Base-by-base conservation (phyloP, 129 eudicot genomes). In the Flaveria robusta region DNA sequence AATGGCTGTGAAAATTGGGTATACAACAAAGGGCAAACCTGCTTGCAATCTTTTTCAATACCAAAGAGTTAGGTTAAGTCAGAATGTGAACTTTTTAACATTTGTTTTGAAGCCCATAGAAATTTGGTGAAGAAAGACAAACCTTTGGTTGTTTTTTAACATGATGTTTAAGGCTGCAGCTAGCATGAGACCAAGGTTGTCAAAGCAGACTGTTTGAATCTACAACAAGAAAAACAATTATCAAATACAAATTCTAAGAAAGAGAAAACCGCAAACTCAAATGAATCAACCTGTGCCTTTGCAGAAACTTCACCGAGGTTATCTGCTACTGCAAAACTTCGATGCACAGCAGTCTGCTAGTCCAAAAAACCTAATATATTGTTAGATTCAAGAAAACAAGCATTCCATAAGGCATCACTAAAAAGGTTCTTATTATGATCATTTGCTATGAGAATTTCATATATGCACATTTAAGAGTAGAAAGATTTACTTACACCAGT, bases 281-380 rank as follows among this genome's bases (percentile, higher is more conserved):
- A 58, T 18, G 45, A 60, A 70, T 80, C 51, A 71, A 92, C 98
- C 96, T 93, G 98, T 74, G 91, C 86, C 74, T 93, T 93, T 50
- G 98, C 98, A 82, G 98, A 93, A 88, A 93, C 90, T 87, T 93
- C 98, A 79, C 98, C 98, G 49, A 93, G 82, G 80, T 93, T 93
- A 82, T 93, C 98, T 46, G 96, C 88, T 76, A 90, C 74, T 37
- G 98, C 98, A 84, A 93, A 93, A 81, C 98, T 90, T 80, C 96
- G 82, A 80, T 93, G 98, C 31, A 93, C 97, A 68, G 98, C 96
- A 27, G 96, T 77, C 98, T 93, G 90, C 42, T 7, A 75, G 74
- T 74, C 73, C 59, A 54, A 55, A 24, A 29, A 11, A 7, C 1
- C 26, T 11, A 9, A 0, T 43, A 63, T 9, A 46, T 26, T n/a